Evolutionary conservation across 2,329 filamentous ascomycete species (phyloP).

Genomic region (Geosmithia flava): DNA sequence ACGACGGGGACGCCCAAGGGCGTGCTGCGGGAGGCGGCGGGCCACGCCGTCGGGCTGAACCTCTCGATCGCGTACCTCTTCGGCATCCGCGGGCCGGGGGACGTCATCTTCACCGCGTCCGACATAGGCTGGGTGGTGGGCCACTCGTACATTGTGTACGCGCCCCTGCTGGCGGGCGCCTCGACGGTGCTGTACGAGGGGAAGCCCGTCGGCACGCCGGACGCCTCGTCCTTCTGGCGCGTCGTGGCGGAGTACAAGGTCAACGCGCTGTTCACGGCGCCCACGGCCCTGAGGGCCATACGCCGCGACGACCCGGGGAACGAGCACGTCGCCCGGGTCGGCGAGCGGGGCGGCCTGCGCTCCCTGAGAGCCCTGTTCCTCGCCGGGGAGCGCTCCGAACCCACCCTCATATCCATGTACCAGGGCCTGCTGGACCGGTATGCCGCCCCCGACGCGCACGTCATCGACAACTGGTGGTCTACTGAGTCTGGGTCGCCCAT

Average conservation of each 20-base stretch:
- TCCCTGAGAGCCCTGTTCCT: slow-evolving; percentile 67
- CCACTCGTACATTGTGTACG: slow-evolving; percentile 79
- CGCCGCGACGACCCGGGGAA: slow-evolving; percentile 75
- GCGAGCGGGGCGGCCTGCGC: slow-evolving; percentile 57
- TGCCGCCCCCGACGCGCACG: slow-evolving; percentile 45
- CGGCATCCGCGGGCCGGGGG: slow-evolving; percentile 68
- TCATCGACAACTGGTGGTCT: slow-evolving; percentile 51
- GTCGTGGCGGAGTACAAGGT: slow-evolving; percentile 77
- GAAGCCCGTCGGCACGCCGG: slow-evolving; percentile 83
- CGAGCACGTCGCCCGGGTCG: slow-evolving; percentile 47
- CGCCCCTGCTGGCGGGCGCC: slow-evolving; percentile 71
- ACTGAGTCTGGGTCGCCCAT: slow-evolving; percentile 48
- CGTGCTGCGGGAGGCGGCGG: slow-evolving; percentile 69
- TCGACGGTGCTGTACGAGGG: slow-evolving; percentile 85
- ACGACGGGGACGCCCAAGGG: slow-evolving; percentile 78
- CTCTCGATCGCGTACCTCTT: slow-evolving; percentile 76
- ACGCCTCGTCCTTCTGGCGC: slow-evolving; percentile 81
- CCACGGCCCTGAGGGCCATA: slow-evolving; percentile 78
- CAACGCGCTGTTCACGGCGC: slow-evolving; percentile 75
- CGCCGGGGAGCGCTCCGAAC: slow-evolving; percentile 82
- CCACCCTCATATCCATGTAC: slow-evolving; percentile 71
- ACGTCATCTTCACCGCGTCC: slow-evolving; percentile 61
- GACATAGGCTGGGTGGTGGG: slow-evolving; percentile 75
- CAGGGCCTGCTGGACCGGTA: slow-evolving; percentile 58
- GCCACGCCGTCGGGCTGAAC: slow-evolving; percentile 76